Percentiles rank a stretch among this genome's conserved stretches.
Evolutionary conservation across 495 filamentous ascomycete species (phyloP).

Genomic region (Penicillium ochrochloron): DNA sequence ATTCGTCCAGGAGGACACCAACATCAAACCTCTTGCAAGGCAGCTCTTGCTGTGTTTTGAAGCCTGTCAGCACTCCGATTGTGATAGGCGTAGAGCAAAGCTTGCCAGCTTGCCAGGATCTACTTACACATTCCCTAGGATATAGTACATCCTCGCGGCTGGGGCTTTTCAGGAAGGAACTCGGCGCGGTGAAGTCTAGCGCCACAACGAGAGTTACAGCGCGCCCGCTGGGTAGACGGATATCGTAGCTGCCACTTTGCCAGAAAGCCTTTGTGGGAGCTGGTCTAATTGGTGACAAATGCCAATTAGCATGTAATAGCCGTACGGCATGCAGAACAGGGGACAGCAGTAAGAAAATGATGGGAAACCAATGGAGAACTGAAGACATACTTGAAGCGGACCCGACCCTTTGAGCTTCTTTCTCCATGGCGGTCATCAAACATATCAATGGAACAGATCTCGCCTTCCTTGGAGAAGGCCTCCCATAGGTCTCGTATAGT

Average conservation of each 20-base stretch:
- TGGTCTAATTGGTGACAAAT: conserved; percentile 38
- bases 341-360: not conserved
- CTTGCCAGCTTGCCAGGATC: no score
- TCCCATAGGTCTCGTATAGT: conserved; percentile 44
- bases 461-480: conserved; percentile 46
- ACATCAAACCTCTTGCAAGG: conserved; percentile 36
- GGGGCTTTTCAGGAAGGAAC: conserved; percentile 33
- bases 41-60: conserved; percentile 29
- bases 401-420: conserved; percentile 32
- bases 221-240: conserved; percentile 32
- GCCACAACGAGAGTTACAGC: conserved; percentile 16
- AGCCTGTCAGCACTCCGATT: not conserved
- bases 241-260: conserved; percentile 28
- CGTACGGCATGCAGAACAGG: not conserved
- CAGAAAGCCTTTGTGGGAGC: conserved; percentile 49
- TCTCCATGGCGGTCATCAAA: conserved; percentile 42
- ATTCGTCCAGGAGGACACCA: conserved; percentile 36
- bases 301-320: not conserved
- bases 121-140: conserved; percentile 30
- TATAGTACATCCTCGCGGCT: conserved; percentile 30
- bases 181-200: conserved; percentile 27
- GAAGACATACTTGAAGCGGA: conserved; percentile 50
- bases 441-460: conserved; percentile 49
- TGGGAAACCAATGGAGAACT: not conserved
- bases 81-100: not conserved